Conservation (phyloP, 176 grass and related monocot species). For the Secale cereale region DNA sequence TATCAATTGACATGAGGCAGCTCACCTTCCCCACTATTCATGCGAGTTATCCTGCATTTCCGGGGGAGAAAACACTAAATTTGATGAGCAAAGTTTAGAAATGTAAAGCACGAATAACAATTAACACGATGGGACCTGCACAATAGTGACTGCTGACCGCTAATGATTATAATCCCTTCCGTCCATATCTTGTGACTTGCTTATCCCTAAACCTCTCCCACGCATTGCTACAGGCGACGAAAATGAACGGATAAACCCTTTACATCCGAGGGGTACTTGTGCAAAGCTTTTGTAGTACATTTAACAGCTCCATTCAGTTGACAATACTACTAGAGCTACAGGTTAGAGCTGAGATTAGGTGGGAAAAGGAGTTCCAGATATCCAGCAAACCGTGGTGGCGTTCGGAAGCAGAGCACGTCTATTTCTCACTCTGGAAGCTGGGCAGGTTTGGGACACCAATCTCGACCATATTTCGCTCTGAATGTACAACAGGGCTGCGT, state of each 20-base stretch:
- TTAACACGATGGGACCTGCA: background rate
- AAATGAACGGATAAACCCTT: background rate
- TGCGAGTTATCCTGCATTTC: background rate
- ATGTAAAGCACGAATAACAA: background rate
- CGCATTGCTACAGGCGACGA: background rate
- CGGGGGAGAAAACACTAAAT: background rate
- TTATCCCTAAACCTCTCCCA: background rate
- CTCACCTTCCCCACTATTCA: background rate
- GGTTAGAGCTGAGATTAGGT: background rate
- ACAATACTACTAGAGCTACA: background rate
- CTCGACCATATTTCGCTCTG: background rate
- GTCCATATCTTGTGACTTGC: background rate
- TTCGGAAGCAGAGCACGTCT: background rate
- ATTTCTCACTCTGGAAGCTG: background rate
- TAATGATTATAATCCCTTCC: background rate
- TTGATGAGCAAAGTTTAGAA: background rate
- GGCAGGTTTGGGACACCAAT: background rate
- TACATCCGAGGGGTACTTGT: background rate
- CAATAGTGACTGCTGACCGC: background rate
- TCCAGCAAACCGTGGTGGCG: constrained; percentile 12
- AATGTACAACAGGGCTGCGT: background rate
- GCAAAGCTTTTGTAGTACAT: background rate
- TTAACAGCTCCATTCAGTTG: background rate
- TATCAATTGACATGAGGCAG: background rate
- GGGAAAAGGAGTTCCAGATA: background rate